Percentiles rank a stretch among this genome's conserved stretches.
Conservation (phyloP, 139 green algal species). For the Desmodesmus armatus region DNA sequence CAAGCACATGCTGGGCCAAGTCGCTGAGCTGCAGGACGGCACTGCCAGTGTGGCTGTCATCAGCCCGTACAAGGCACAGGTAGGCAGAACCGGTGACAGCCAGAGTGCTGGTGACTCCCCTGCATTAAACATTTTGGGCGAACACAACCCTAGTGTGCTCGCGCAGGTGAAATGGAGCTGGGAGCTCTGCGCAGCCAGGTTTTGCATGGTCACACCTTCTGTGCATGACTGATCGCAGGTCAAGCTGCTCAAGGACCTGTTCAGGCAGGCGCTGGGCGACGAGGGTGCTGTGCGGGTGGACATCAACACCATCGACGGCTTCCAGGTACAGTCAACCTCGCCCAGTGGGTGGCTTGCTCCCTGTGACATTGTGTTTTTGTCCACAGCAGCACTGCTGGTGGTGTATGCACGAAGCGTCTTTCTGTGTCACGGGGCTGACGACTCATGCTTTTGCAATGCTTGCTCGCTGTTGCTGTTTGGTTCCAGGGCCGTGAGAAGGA, state of each 20-base stretch:
- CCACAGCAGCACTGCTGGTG: not conserved
- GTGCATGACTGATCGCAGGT: too few relatives aligned
- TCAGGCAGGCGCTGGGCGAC: slow-evolving; percentile 69
- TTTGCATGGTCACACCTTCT: too few relatives aligned
- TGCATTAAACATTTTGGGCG: too few relatives aligned
- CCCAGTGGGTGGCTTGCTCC: too few relatives aligned
- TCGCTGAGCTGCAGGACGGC: slow-evolving; percentile 23
- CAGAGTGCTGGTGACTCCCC: too few relatives aligned
- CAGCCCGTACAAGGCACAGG: slow-evolving; percentile 93
- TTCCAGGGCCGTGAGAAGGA: slow-evolving; percentile 93
- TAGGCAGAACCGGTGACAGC: slow-evolving; percentile 38
- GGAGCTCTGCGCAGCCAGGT: too few relatives aligned
- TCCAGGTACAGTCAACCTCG: slow-evolving; percentile 65
- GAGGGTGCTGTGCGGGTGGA: slow-evolving; percentile 78
- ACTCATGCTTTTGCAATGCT: not conserved
- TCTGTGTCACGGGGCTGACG: too few relatives aligned
- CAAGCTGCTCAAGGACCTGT: slow-evolving; percentile 73
- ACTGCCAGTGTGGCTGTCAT: slow-evolving; percentile 84
- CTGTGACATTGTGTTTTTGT: too few relatives aligned
- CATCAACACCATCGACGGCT: slow-evolving; percentile 96
- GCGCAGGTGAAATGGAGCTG: too few relatives aligned
- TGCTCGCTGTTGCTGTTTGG: not conserved
- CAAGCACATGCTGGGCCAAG: slow-evolving; percentile 45
- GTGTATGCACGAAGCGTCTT: not conserved
- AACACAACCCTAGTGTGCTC: too few relatives aligned